Evolutionary conservation across 2,329 filamentous ascomycete species (phyloP), one percentile per base, ranked within the genome.

Genomic region (Aureobasidium sp.): DNA sequence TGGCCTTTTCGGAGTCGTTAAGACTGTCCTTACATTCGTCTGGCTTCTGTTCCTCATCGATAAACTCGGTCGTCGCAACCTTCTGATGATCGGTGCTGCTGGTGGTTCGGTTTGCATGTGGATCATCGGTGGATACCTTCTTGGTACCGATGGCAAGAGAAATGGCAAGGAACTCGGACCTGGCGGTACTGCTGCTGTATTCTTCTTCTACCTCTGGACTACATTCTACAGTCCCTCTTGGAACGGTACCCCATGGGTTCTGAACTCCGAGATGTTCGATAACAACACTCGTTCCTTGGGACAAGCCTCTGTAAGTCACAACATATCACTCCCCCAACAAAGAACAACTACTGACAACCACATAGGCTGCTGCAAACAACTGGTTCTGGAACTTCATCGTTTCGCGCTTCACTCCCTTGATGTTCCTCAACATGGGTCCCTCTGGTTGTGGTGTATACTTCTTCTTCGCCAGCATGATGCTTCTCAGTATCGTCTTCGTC

Each of bases 121-220:
- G 11, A 32, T 32, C 29, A 77, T 82, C 3, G 81, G 79, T 0
- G 77, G 77, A 5, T 83, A 82, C 62, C 80, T 83, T 44, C 79
- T 80, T 6, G 57, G 44, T 7, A 67, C 61, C 48, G 67, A 63
- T n/a, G 80, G 80, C 62, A 69, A 83, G 16, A 75, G 78, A 14
- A 70, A 77, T 42, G 59, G 77, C 32, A 68, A 71, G 1, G 66
- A 66, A 47, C 76, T 79, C 60, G 75, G 70, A 32, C 71, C 67
- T 48, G 81, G 78, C 21, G 84, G 84, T 14, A 82, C 85, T 60
- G 82, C 82, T 0, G 84, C 85, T 37, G 79, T 88, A 63, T 84
- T 86, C 72, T 88, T 90, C 78, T 88, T 90, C 76, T 90, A 89
- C 68, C 78, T 90, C 0, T 90, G 85, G 84, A 89, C 87, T 0